Base-by-base conservation (phyloP, 2,329 filamentous ascomycete genomes). In the Helotiales sp. region DNA sequence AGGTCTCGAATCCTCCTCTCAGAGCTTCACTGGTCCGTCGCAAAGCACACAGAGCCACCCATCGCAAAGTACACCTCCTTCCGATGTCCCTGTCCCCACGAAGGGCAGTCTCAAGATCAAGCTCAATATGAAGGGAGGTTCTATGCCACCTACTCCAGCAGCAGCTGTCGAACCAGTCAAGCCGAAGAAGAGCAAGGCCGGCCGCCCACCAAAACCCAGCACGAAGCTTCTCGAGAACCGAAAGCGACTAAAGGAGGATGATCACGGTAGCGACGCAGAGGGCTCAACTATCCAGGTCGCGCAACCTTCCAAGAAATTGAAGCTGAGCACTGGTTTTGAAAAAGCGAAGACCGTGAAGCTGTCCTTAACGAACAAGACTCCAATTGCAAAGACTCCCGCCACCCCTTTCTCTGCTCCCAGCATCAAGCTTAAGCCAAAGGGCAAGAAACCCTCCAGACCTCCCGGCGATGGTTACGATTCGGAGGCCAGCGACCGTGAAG, bases 381-480 rank as follows among this genome's bases (percentile, higher is more conserved):
- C 70, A 72, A 28, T 68, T 71, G 43, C 65, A 69, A 70, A 71
- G 66, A 73, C 75, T 63, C 71, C 77, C 63, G 75, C 70, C 62
- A 77, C 73, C 37, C 80, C 80, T 68, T 82, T 77, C 34, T 81
- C 47, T n/a, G 30, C 24, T 20, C n/a, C 58, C 3, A 40, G 57
- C 10, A 3, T 89, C 64, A 86, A 86, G 63, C 80, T 92, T 65
- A 90, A 89, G 74, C 83, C 87, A 58, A 88, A 89, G 73, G 90
- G 90, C n/a, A 86, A 88, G 70, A 84, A 87, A 1, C 90, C 92
- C 6, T 82, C 86, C 34, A 87, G 92, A 70, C 89, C 89, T 5
- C 86, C 88, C 1, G 96, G 96, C 61, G 93, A 97, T 64, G 96
- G 95, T 7, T 99, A 98, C 79, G 96, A 99, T 78, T 97, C 94